Percentiles rank a stretch among this genome's conserved stretches.
Evolutionary conservation across 1,284 basidiomycete genomes (phyloP).

Genomic region (Ustilago xerochloae): DNA sequence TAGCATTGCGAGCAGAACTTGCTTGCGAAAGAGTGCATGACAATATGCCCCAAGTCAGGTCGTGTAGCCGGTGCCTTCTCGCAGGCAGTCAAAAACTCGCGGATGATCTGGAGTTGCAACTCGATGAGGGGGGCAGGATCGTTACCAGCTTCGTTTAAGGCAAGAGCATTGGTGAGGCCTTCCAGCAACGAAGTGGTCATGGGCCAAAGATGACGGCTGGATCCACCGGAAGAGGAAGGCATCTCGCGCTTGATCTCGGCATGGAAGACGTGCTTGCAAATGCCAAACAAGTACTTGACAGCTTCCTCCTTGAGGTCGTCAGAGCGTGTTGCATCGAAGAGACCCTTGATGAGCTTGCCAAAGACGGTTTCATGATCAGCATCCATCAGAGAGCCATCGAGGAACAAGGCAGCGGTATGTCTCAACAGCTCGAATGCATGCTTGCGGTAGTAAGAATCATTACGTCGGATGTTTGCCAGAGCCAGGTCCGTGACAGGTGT

Average conservation of each 20-base stretch:
- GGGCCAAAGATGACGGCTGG: slow-evolving; percentile 74
- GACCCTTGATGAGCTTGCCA: slow-evolving; percentile 75
- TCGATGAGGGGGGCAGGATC: slow-evolving; percentile 65
- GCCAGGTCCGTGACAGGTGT: slow-evolving; percentile 80
- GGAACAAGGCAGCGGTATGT: slow-evolving; percentile 77
- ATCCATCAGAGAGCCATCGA: slow-evolving; percentile 73
- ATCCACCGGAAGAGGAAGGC: slow-evolving; percentile 69
- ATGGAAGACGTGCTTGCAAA: slow-evolving; percentile 77
- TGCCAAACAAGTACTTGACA: slow-evolving; percentile 76
- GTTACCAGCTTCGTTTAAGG: slow-evolving; percentile 54
- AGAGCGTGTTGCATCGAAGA: slow-evolving; percentile 82
- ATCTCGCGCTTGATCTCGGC: slow-evolving; percentile 69
- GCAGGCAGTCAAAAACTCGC: slow-evolving; percentile 51
- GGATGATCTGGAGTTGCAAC: slow-evolving; percentile 58
- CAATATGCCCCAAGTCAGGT: slow-evolving; percentile 55
- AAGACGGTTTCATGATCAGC: slow-evolving; percentile 82
- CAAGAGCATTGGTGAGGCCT: slow-evolving; percentile 58
- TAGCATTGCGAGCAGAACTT: slow-evolving; percentile 67
- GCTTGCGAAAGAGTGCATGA: slow-evolving; percentile 64
- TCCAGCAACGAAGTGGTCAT: slow-evolving; percentile 68
- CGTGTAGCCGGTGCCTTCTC: slow-evolving; percentile 56
- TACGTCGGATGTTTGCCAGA: slow-evolving; percentile 75
- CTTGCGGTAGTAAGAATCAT: slow-evolving; percentile 75
- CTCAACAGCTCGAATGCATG: slow-evolving; percentile 85
- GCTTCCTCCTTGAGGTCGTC: slow-evolving; percentile 79